These are phyloP conservation scores for Ramaria sp. DNA, from an alignment of 768 basidiomycete genomes.

Conservation along the genomic window DNA sequence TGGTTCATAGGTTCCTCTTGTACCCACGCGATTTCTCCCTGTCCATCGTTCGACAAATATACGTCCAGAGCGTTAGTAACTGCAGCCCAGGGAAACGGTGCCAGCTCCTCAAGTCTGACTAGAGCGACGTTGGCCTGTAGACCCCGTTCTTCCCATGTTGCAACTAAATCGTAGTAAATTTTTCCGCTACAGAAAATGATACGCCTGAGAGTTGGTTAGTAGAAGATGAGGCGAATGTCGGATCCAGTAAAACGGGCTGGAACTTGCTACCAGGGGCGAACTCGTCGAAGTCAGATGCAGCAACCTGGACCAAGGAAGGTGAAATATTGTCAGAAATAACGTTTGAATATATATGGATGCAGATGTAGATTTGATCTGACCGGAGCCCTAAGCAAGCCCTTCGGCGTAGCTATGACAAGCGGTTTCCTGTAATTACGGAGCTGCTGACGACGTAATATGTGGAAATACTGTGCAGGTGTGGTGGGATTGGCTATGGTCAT, in stretches of 20 bases:
- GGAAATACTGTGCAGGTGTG: conserved; percentile 88
- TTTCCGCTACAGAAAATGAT: conserved; percentile 77
- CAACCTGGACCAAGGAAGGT: conserved; percentile 38
- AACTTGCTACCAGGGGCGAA: conserved; percentile 50
- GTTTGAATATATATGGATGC: no score
- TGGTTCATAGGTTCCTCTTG: conserved; percentile 90
- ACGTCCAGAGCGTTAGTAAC: conserved; percentile 34
- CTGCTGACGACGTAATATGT: conserved; percentile 80
- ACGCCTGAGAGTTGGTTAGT: conserved; percentile 28
- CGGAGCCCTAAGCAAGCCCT: conserved; percentile 66
- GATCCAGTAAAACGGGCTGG: conserved; percentile 56
- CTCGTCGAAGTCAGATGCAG: conserved; percentile 56
- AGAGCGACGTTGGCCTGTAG: conserved; percentile 48
- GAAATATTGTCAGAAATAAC: background rate
- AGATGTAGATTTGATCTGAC: conserved; percentile 30
- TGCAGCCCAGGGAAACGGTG: conserved; percentile 71
- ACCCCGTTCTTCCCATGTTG: conserved; percentile 43
- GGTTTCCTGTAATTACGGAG: conserved; percentile 81
- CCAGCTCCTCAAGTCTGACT: conserved; percentile 74
- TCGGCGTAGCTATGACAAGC: conserved; percentile 74
- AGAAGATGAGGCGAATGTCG: conserved; percentile 15
- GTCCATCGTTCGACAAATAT: conserved; percentile 25
- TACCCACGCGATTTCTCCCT: conserved; percentile 46
- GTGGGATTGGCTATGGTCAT: conserved; percentile 82
- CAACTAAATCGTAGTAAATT: conserved; percentile 77